Evolutionary conservation across 1,284 basidiomycete genomes (phyloP), one percentile per base, ranked within the genome.

Genomic region (Apiotrichum brassicae): DNA sequence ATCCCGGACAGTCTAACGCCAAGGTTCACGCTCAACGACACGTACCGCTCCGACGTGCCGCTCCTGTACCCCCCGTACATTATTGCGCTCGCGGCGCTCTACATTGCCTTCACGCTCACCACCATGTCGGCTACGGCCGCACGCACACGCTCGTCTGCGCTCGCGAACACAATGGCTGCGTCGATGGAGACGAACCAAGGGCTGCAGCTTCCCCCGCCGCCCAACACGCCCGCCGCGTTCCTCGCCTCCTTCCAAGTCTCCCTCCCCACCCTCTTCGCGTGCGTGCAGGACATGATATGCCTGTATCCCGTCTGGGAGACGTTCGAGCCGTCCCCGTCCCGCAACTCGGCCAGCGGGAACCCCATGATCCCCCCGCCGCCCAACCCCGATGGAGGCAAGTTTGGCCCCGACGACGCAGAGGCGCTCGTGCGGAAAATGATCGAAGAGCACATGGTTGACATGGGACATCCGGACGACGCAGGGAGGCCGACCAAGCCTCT

Each of bases 1-100:
- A n/a, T n/a, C 6, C 16, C 3, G 22, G 6, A 22, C 34, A 2
- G 12, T 24, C 49, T 43, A 12, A 39, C 42, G 12, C n/a, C 41
- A 93, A n/a, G 91, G 89, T 91, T 93, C 68, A 82, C 97, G 58
- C 84, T 97, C 64, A 98, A 97, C 75, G 95, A 98, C 71, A 90
- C 87, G 0, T 97, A 92, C 68, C 84, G 90, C 44, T 90, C 88
- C 2, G 86, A 93, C 48, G 76, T 97, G 12, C 89, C 87, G 60
- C 81, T 97, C 11, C 74, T 95, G 30, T 86, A 97, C 64, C 91
- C 94, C 0, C 94, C 94, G 0, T 91, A 97, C 69, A 78, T 97
- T 50, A 86, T 97, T 54, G 92, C 94, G 16, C 81, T 97, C 53
- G 84, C 92, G 0, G 85, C 90, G 0, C 80, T 97, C 49, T 97